These are phyloP conservation scores for Alternaria gaisen DNA, from an alignment of 2,329 filamentous ascomycete species.

Conservation along the genomic window DNA sequence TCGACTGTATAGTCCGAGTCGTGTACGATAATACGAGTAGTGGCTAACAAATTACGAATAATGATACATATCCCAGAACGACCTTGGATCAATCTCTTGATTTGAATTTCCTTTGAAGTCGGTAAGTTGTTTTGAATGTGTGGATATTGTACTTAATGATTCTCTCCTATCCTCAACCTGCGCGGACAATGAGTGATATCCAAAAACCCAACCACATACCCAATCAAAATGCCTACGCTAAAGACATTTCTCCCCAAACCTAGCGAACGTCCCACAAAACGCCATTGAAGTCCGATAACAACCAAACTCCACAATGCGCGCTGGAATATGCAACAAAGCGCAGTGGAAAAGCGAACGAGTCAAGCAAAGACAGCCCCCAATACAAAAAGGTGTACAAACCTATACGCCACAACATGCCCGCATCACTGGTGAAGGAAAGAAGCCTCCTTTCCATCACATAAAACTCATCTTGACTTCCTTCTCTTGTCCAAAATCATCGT, in stretches of 20 bases:
- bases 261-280: not conserved
- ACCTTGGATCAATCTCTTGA: not conserved
- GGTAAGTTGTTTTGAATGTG: not conserved
- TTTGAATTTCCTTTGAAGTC: too few species aligned
- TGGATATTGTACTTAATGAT: not conserved
- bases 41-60: not conserved
- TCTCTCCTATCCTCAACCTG: not conserved
- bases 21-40: constrained; percentile 2
- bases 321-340: constrained; percentile 6
- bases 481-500: constrained; percentile 57
- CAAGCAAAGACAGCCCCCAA: not conserved
- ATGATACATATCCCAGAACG: not conserved
- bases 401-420: not conserved
- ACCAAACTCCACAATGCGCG: constrained; percentile 2
- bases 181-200: not conserved
- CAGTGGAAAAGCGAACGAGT: not conserved
- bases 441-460: constrained; percentile 26
- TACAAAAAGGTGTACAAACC: not conserved
- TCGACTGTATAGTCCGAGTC: not conserved
- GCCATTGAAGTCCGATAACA: not conserved
- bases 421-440: not conserved
- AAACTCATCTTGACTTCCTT: constrained; percentile 61
- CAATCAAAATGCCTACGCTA: not conserved
- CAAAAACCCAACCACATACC: not conserved
- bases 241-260: not conserved